Base-by-base conservation (phyloP, 768 basidiomycete genomes). In the Suillus brevipes region DNA sequence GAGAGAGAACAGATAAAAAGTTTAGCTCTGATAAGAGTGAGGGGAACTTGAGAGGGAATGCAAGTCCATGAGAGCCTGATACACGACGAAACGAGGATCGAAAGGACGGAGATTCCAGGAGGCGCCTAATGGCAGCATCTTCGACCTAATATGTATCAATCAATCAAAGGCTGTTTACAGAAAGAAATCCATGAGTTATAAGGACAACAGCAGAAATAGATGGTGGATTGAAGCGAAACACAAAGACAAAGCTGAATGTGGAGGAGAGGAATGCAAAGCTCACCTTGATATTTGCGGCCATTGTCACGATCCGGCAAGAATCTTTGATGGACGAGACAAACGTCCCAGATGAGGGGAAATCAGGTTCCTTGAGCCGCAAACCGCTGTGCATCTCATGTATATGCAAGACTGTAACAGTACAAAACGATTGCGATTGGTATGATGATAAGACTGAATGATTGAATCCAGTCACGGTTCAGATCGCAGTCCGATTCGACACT, bases 41-140 rank as follows among this genome's bases (percentile, higher is more conserved):
- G 43, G 90, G 80, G 69, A 95, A 97, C 3, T 89, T 88, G 60
- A 97, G 84, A 2, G 94, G 94, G 64, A 96, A 80, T 7, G 85
- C 80, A 59, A 94, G 80, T 36, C 92, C 92, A 76, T 94, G 91
- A 20, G 82, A 76, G 18, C 75, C 71, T 9, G 87, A 87, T 3
- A 91, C 83, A 60, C 86, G 84, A 64, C 83, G 78, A 75, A 88
- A 91, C 2, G 88, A 86, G 49, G 78, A 75, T 9, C 80, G 82
- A 72, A 94, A 91, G 0, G 87, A 82, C 12, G 86, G 81, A 7
- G 91, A 91, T 43, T 80, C 75, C 16, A 95, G 73, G 23, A 94
- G 79, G 16, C 87, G 82, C 67, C 83, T 79, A 68, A 95, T 87
- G 28, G 84, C 77, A 56, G 84, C 78, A 36, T 79, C 73, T 45